These are phyloP conservation scores for Eutypella sp. DNA, from an alignment of 2,329 filamentous ascomycete species.

Conservation along the genomic window DNA sequence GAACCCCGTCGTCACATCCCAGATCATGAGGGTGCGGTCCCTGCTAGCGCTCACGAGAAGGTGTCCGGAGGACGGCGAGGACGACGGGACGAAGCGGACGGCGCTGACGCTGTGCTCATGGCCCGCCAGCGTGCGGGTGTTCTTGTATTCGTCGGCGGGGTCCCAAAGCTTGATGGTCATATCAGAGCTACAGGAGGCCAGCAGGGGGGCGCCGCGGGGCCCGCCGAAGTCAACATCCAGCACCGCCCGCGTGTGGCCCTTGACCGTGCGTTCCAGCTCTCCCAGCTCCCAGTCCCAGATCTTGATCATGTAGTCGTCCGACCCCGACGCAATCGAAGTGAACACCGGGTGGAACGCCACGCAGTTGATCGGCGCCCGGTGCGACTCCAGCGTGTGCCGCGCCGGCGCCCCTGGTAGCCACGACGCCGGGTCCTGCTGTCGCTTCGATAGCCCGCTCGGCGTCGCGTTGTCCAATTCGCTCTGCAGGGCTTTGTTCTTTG, in stretches of 20 bases:
- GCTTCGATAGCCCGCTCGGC: background rate
- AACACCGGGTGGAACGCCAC: background rate
- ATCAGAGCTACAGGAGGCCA: slow-evolving; percentile 82
- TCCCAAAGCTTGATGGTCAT: slow-evolving; percentile 95
- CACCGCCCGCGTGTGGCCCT: slow-evolving; percentile 43
- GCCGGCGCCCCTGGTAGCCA: background rate
- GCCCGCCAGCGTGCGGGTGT: slow-evolving; percentile 82
- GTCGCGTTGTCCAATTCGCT: background rate
- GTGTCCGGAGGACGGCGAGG: slow-evolving; percentile 69
- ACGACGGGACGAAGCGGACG: slow-evolving; percentile 79
- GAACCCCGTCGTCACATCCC: slow-evolving; percentile 91
- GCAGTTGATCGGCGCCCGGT: background rate
- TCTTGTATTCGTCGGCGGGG: slow-evolving; percentile 86
- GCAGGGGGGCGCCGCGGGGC: slow-evolving; percentile 69
- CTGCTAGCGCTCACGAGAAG: slow-evolving; percentile 83
- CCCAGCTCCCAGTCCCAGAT: background rate
- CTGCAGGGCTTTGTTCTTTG: background rate
- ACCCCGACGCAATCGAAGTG: background rate
- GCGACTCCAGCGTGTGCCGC: background rate
- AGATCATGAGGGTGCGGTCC: slow-evolving; percentile 80
- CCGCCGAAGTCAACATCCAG: slow-evolving; percentile 88
- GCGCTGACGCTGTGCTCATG: slow-evolving; percentile 91
- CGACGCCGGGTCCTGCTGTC: background rate
- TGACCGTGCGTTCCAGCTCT: background rate
- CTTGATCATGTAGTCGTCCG: background rate